Base-by-base conservation (phyloP, 441 rosid genomes). In the Populus hybrid region DNA sequence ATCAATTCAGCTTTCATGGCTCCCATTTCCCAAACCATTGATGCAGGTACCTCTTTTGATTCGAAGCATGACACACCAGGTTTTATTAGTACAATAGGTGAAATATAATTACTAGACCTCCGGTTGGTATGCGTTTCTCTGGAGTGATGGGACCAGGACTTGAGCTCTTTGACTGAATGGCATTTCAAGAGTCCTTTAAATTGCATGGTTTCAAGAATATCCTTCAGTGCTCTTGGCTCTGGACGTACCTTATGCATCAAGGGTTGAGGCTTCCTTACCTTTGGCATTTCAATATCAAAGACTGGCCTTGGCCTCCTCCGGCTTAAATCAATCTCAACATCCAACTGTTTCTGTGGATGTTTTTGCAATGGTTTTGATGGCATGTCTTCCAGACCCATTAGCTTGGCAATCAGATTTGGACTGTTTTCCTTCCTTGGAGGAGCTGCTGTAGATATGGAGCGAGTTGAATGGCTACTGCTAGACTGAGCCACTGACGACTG, bases 301-400 rank as follows among this genome's bases (percentile, higher is more conserved):
- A 40, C 50, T 57, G 83, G 82, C 73, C 78, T 84, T 57, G 83
- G 82, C 73, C 77, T 84, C 18, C 34, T 77, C 30, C 30, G 83
- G 70, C 77, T 82, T 69, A 74, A 74, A 68, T 69, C 78, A 42
- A 71, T 79, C 79, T 85, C 80, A 42, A 34, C 34, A 72, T 81
- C 82, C 30, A 78, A 10, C 77, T 78, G 86, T 67, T 73, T 81
- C 40, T 54, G 78, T 20, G 79, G 67, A 80, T 70, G n/a, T 73
- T 57, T 54, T 78, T 73, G 79, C 71, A 69, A 66, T 73, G 83
- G 74, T 77, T 80, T 87, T 26, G 81, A 74, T 24, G 91, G 89
- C n/a, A 88, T 76, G 65, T 83, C 93, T 80, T 93, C 98, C 67
- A 94, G 81, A 70, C 99, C 99, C 99, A 95, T 95, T 69, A 95